phyloP scores from a whole-genome alignment of 1,139 yeast genomes.

The Pichia sp. region DNA sequence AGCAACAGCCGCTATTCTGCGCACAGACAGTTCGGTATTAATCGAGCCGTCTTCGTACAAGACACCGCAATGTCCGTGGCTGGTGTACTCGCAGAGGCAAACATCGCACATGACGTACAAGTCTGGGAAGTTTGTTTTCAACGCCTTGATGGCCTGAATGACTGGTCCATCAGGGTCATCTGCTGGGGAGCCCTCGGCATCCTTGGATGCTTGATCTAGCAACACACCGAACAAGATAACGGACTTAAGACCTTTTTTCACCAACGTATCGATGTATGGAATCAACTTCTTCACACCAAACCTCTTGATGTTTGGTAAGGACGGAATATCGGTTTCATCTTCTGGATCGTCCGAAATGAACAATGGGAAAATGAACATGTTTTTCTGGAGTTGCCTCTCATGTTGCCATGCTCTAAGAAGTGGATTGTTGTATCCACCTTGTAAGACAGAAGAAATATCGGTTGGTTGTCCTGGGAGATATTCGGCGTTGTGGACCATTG shows the following conservation, averaged over 20 bases:
- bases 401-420: conserved; percentile 87
- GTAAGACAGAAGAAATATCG: conserved; percentile 70
- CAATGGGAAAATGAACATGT: conserved; percentile 89
- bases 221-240: conserved; percentile 95
- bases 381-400: conserved; percentile 75
- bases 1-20: conserved; percentile 89
- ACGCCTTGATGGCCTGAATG: conserved; percentile 65
- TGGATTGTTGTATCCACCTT: conserved; percentile 94
- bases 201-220: conserved; percentile 67
- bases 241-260: conserved; percentile 75
- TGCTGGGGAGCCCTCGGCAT: conserved; percentile 79
- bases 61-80: conserved; percentile 96
- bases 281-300: conserved; percentile 78
- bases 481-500: conserved; percentile 56
- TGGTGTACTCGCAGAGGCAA: conserved; percentile 93
- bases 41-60: conserved; percentile 81
- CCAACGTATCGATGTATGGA: conserved; percentile 65
- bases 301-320: conserved; percentile 84
- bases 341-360: conserved; percentile 80
- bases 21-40: conserved; percentile 69
- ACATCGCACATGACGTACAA: conserved; percentile 90
- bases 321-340: conserved; percentile 67
- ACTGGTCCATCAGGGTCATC: conserved; percentile 98
- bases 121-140: conserved; percentile 66
- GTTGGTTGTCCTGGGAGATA: conserved; percentile 56